Evolutionary conservation across 164 flowering plant genomes (phyloP).

Genomic region (Dillenia turbinata): DNA sequence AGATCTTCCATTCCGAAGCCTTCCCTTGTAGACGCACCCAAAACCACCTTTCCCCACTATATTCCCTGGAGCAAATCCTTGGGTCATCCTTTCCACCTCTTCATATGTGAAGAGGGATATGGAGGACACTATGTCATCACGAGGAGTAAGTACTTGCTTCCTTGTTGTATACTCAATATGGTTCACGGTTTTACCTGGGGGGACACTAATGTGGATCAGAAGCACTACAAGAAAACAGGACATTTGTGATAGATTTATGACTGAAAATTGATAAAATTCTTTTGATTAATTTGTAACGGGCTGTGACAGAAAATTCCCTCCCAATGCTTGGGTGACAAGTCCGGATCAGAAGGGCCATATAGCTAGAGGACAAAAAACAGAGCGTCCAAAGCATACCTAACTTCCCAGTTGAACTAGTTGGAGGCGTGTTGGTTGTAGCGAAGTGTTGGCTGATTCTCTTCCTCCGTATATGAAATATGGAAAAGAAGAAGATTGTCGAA

Average conservation of each 20-base stretch:
- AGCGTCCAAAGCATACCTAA: background rate
- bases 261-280: background rate
- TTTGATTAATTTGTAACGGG: too few relatives aligned
- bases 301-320: too few relatives aligned
- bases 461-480: slow-evolving; percentile 6
- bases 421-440: slow-evolving; percentile 19
- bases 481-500: slow-evolving; percentile 26
- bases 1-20: slow-evolving; percentile 37
- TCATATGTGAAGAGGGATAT: slow-evolving; percentile 41
- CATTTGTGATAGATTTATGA: slow-evolving; percentile 7
- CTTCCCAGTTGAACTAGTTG: slow-evolving; percentile 30
- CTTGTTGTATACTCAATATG: slow-evolving; percentile 19
- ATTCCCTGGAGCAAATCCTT: slow-evolving; percentile 42
- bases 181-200: slow-evolving; percentile 20
- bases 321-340: too few relatives aligned
- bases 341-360: too few relatives aligned
- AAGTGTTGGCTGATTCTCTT: slow-evolving; percentile 28
- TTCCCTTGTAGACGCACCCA: slow-evolving; percentile 56
- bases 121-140: slow-evolving; percentile 18
- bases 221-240: too few relatives aligned
- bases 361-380: background rate
- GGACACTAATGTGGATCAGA: background rate
- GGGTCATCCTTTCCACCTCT: slow-evolving; percentile 47
- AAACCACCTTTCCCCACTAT: slow-evolving; percentile 63
- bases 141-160: slow-evolving; percentile 17